Percentiles rank a stretch among this genome's conserved stretches.
These are phyloP conservation scores for Aspergillus sp. DNA, from an alignment of 2,329 filamentous ascomycete species.

Conservation along the genomic window DNA sequence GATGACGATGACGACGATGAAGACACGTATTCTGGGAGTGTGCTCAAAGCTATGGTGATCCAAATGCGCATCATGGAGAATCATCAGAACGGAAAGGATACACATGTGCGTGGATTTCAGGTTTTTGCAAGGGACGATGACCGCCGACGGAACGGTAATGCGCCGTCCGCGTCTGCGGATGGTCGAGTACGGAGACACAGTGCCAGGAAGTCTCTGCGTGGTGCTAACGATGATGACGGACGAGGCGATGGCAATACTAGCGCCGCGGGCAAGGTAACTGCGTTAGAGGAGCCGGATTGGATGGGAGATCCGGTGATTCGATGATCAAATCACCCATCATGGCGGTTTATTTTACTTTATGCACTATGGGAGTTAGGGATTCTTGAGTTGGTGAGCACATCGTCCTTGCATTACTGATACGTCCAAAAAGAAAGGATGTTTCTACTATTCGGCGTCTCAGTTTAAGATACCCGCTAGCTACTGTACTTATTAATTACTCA, in stretches of 20 bases:
- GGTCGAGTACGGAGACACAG: constrained; percentile 29
- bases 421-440: background rate
- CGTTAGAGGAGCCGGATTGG: constrained; percentile 48
- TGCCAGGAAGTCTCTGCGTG: constrained; percentile 30
- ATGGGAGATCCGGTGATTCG: constrained; percentile 52
- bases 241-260: constrained; percentile 23
- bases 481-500: background rate
- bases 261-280: constrained; percentile 27
- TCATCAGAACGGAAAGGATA: constrained; percentile 98
- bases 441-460: constrained; percentile 5
- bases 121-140: constrained; percentile 63
- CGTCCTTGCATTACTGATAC: background rate
- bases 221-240: constrained; percentile 23
- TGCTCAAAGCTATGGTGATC: constrained; percentile 82
- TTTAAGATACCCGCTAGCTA: constrained; percentile 10
- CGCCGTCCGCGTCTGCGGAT: constrained; percentile 36
- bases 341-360: background rate
- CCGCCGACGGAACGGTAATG: constrained; percentile 30
- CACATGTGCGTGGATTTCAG: constrained; percentile 91
- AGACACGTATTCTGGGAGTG: constrained; percentile 61
- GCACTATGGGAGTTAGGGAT: background rate
- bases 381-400: background rate
- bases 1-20: constrained; percentile 26
- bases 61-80: constrained; percentile 93
- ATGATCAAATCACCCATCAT: constrained; percentile 19